Evolutionary conservation across 2,329 filamentous ascomycete species (phyloP).

Genomic region (Alternaria postmessia): DNA sequence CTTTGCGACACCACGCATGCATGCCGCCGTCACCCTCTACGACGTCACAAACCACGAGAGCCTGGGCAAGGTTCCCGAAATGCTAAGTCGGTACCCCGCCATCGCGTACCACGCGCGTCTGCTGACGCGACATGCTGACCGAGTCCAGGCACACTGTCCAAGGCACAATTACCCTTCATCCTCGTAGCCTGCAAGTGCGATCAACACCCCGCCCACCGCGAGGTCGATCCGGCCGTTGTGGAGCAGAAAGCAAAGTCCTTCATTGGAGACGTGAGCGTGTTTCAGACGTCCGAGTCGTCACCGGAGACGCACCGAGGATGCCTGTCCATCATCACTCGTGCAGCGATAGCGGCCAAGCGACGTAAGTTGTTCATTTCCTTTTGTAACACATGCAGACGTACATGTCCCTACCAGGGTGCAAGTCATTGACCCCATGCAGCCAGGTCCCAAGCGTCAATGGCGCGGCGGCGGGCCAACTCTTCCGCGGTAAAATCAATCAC

Average conservation of each 20-base stretch:
- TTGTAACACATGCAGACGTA: slow-evolving; percentile 5
- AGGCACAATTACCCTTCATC: slow-evolving; percentile 76
- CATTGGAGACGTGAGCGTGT: slow-evolving; percentile 71
- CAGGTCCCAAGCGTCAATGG: slow-evolving; percentile 47
- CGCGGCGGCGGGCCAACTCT: slow-evolving; percentile 55
- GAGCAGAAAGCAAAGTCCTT: slow-evolving; percentile 69
- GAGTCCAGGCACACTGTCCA: slow-evolving; percentile 72
- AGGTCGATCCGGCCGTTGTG: slow-evolving; percentile 74
- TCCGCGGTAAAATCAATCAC: slow-evolving; percentile 54
- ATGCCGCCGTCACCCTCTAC: slow-evolving; percentile 86
- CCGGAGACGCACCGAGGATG: slow-evolving; percentile 78
- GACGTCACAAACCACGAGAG: slow-evolving; percentile 83
- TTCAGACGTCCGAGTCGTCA: slow-evolving; percentile 74
- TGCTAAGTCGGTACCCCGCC: slow-evolving; percentile 72
- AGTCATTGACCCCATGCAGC: slow-evolving; percentile 34
- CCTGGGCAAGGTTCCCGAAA: slow-evolving; percentile 75
- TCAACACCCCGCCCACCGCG: slow-evolving; percentile 71
- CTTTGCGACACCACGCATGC: slow-evolving; percentile 75
- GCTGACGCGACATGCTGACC: slow-evolving; percentile 28
- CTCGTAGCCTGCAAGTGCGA: slow-evolving; percentile 93
- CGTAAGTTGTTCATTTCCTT: slow-evolving; percentile 63
- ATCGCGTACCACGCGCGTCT: background rate
- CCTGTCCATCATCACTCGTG: slow-evolving; percentile 76
- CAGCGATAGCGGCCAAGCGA: slow-evolving; percentile 71
- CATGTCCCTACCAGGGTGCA: slow-evolving; percentile 6